Percentiles rank a stretch among this genome's conserved stretches.
These are phyloP conservation scores for Salvia hispanica DNA, from an alignment of 257 asterid species.

Conservation along the genomic window DNA sequence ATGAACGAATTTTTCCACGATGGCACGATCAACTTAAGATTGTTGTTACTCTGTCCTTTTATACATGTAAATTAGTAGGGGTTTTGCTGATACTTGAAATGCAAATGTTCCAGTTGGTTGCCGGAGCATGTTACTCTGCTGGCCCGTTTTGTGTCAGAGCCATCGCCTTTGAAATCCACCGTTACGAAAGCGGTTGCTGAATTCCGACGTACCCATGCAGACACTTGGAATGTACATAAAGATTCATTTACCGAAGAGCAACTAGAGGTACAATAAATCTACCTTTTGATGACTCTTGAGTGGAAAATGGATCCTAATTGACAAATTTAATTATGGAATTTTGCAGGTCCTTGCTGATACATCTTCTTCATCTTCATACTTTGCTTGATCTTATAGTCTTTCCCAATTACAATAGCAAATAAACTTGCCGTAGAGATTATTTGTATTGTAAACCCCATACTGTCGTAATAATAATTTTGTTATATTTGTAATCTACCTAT, in stretches of 20 bases:
- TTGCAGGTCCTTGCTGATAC: slow-evolving; percentile 96
- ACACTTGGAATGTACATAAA: slow-evolving; percentile 94
- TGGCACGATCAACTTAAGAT: not conserved
- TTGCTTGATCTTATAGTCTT: slow-evolving; percentile 58
- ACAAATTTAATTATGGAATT: slow-evolving; percentile 24
- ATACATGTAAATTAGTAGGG: no score
- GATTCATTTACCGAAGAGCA: slow-evolving; percentile 92
- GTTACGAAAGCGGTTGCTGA: slow-evolving; percentile 98
- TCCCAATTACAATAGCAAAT: slow-evolving; percentile 19
- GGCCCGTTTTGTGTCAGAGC: slow-evolving; percentile 86
- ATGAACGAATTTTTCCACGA: no score
- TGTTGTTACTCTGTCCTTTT: no score
- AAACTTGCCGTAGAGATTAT: slow-evolving; percentile 22
- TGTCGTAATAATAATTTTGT: not conserved
- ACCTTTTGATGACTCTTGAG: not conserved
- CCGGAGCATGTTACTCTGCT: slow-evolving; percentile 90
- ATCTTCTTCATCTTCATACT: slow-evolving; percentile 93
- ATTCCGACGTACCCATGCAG: slow-evolving; percentile 98
- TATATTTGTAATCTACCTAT: slow-evolving; percentile 19
- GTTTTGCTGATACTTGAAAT: not conserved
- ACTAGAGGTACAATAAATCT: slow-evolving; percentile 69
- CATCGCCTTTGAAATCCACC: slow-evolving; percentile 92
- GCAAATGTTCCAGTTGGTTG: slow-evolving; percentile 72
- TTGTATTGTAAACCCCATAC: slow-evolving; percentile 24
- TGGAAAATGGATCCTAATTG: slow-evolving; percentile 7